Percentiles rank a stretch among this genome's conserved stretches.
These are phyloP conservation scores for Malassezia sp. DNA, from an alignment of 1,284 basidiomycete species.

Conservation along the genomic window DNA sequence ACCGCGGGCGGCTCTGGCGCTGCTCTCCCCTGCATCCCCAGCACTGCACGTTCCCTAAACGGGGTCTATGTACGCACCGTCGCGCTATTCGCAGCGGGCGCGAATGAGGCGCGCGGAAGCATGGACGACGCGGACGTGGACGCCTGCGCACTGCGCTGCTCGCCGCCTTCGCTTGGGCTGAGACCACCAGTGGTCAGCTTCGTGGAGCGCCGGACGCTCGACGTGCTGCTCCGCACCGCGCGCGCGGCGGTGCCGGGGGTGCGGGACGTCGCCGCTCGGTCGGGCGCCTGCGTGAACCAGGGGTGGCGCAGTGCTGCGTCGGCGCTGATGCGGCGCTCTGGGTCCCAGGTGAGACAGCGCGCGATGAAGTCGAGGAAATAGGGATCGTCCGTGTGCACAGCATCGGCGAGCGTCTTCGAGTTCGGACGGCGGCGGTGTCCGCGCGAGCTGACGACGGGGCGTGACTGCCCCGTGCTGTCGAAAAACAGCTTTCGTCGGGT, in stretches of 20 bases:
- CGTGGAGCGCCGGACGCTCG: background rate
- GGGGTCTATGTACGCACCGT: background rate
- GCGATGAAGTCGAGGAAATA: conserved; percentile 61
- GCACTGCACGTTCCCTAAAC: too few species aligned
- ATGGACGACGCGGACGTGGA: too few species aligned
- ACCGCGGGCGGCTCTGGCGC: too few species aligned
- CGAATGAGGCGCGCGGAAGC: conserved; percentile 7
- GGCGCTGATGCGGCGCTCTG: conserved; percentile 86
- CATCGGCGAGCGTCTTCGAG: conserved; percentile 75
- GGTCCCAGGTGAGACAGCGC: conserved; percentile 95
- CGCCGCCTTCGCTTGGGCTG: too few species aligned
- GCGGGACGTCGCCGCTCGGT: background rate
- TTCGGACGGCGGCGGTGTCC: conserved; percentile 81
- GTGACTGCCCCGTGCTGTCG: conserved; percentile 80
- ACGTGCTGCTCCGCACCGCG: background rate
- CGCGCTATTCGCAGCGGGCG: background rate
- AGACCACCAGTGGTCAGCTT: too few species aligned
- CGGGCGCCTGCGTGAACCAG: conserved; percentile 23
- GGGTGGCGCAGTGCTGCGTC: conserved; percentile 59
- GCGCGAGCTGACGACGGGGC: conserved; percentile 91
- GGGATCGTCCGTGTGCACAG: conserved; percentile 77
- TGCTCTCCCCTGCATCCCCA: too few species aligned
- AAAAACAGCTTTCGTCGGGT: conserved; percentile 92
- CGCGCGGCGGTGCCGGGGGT: background rate
- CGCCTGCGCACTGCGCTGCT: too few species aligned